phyloP scores from a whole-genome alignment of 805 yeast genomes.

The Saccharomycopsis selenospora region DNA sequence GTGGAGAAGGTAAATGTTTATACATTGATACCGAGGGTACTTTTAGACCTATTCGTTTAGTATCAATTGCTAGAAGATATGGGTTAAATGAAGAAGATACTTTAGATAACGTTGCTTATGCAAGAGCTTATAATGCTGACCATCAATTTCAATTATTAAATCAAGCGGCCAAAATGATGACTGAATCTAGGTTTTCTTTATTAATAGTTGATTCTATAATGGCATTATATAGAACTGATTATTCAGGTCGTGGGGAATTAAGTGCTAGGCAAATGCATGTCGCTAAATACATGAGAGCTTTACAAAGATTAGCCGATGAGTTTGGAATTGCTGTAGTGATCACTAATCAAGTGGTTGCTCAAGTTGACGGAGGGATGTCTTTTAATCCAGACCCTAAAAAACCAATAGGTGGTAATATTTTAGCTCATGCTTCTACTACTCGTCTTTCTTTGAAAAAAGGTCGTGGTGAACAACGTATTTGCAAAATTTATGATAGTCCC shows the following conservation, averaged over 20 bases:
- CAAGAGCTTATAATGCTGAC: slow-evolving; percentile 95
- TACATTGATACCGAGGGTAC: slow-evolving; percentile 96
- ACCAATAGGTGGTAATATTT: slow-evolving; percentile 96
- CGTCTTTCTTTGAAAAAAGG: slow-evolving; percentile 87
- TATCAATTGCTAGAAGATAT: slow-evolving; percentile 83
- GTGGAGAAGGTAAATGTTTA: slow-evolving; percentile 96
- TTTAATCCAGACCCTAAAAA: slow-evolving; percentile 96
- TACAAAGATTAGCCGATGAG: slow-evolving; percentile 93
- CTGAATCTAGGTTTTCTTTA: slow-evolving; percentile 83
- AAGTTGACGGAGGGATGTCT: slow-evolving; percentile 78
- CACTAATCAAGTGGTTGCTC: slow-evolving; percentile 95
- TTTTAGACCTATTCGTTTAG: slow-evolving; percentile 84
- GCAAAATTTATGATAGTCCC: slow-evolving; percentile 94
- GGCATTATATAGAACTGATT: slow-evolving; percentile 95
- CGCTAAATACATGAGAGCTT: slow-evolving; percentile 83
- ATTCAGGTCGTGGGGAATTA: slow-evolving; percentile 89
- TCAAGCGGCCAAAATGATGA: slow-evolving; percentile 94
- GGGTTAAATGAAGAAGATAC: slow-evolving; percentile 91
- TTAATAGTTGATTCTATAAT: slow-evolving; percentile 94
- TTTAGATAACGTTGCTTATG: slow-evolving; percentile 95
- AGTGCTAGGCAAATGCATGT: slow-evolving; percentile 93
- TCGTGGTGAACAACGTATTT: slow-evolving; percentile 83
- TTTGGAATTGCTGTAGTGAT: slow-evolving; percentile 96
- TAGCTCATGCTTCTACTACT: slow-evolving; percentile 95
- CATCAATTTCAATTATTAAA: slow-evolving; percentile 83